These are phyloP conservation scores for Pyrenochaeta sp. DNA, from an alignment of 2,329 filamentous ascomycete genomes.

Conservation along the genomic window DNA sequence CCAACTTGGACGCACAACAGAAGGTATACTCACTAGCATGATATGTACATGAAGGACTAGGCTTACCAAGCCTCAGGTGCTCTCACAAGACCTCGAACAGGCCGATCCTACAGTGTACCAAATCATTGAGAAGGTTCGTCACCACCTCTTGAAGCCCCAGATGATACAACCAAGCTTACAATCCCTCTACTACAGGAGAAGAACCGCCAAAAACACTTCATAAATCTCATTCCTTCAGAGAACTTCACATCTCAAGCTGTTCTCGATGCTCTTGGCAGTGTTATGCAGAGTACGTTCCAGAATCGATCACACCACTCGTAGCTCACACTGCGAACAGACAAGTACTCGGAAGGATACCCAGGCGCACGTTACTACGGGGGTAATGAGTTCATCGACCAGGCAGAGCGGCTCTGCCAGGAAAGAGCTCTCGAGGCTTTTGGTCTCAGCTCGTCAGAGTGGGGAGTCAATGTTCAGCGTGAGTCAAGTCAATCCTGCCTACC, in stretches of 20 bases:
- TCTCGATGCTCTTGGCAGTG: constrained; percentile 87
- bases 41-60: background rate
- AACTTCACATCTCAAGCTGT: constrained; percentile 99
- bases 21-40: constrained; percentile 47
- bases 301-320: constrained; percentile 65
- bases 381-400: constrained; percentile 97
- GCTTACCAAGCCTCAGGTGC: constrained; percentile 66
- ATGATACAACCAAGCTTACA: constrained; percentile 25
- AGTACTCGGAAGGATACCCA: constrained; percentile 99
- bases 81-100: constrained; percentile 79
- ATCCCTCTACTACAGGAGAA: constrained; percentile 73
- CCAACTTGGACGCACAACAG: constrained; percentile 58
- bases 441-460: constrained; percentile 88
- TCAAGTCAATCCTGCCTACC: constrained; percentile 2
- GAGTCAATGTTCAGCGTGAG: constrained; percentile 93
- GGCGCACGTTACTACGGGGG: constrained; percentile 99
- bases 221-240: constrained; percentile 98
- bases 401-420: constrained; percentile 93
- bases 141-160: constrained; percentile 14
- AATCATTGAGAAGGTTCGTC: constrained; percentile 84
- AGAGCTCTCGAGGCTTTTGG: constrained; percentile 93
- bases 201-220: constrained; percentile 94
- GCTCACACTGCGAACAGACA: constrained; percentile 67
- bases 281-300: constrained; percentile 52
- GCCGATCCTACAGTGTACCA: constrained; percentile 87